Conservation (phyloP, 2,329 filamentous ascomycete species). For the Curvularia lunata region DNA sequence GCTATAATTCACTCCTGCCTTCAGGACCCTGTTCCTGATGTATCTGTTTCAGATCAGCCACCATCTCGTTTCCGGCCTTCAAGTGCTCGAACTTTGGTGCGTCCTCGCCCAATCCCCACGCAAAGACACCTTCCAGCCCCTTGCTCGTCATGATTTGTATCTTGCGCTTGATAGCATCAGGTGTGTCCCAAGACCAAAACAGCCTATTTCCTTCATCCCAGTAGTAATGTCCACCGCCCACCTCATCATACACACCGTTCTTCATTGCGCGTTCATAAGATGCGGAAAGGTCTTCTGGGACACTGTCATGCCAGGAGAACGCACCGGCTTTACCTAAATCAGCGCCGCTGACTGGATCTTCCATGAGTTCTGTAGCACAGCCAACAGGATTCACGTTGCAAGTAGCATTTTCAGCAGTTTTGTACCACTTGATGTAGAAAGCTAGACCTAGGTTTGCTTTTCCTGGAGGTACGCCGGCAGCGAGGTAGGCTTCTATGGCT, state of each 20-base stretch:
- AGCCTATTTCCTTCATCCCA: slow-evolving; percentile 65
- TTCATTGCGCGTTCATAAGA: slow-evolving; percentile 65
- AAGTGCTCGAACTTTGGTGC: slow-evolving; percentile 47
- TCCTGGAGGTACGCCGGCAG: slow-evolving; percentile 59
- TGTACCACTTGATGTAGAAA: slow-evolving; percentile 73
- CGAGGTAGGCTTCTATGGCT: slow-evolving; percentile 64
- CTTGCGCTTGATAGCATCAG: slow-evolving; percentile 66
- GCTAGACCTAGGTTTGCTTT: slow-evolving; percentile 70
- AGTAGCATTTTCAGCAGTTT: slow-evolving; percentile 54
- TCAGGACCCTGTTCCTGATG: background rate
- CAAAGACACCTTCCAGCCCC: slow-evolving; percentile 71
- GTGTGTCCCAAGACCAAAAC: slow-evolving; percentile 77
- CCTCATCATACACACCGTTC: slow-evolving; percentile 62
- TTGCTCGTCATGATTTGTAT: slow-evolving; percentile 63
- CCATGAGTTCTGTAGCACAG: slow-evolving; percentile 66
- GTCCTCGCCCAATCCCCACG: slow-evolving; percentile 76
- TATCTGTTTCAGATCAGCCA: background rate
- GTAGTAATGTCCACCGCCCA: slow-evolving; percentile 69
- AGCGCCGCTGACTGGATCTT: slow-evolving; percentile 63
- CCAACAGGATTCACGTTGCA: slow-evolving; percentile 61
- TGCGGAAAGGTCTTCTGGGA: slow-evolving; percentile 52
- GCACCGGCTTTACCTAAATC: slow-evolving; percentile 65
- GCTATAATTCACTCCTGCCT: slow-evolving; percentile 18
- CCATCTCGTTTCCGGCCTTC: slow-evolving; percentile 38
- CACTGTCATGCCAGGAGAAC: slow-evolving; percentile 56